Evolutionary conservation across 2,329 filamentous ascomycete genomes (phyloP).

Genomic region (Diplocarpon mali): DNA sequence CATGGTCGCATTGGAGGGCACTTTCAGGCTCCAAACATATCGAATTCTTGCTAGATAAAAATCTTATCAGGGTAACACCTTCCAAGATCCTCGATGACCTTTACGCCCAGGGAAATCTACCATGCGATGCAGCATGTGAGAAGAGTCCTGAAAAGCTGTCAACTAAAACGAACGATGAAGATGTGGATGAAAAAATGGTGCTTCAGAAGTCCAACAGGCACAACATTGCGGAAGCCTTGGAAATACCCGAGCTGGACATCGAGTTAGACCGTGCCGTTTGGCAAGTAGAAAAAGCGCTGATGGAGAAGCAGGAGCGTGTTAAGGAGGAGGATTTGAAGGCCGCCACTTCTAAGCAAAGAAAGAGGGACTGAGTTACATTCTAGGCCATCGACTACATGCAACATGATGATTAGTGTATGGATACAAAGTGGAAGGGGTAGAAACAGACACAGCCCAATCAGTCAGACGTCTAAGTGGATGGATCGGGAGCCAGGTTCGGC

Average conservation of each 20-base stretch:
- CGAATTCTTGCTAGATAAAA: slow-evolving; percentile 66
- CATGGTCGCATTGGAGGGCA: slow-evolving; percentile 87
- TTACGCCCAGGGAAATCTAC: slow-evolving; percentile 38
- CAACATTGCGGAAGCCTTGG: slow-evolving; percentile 47
- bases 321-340: slow-evolving; percentile 18
- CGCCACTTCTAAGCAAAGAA: slow-evolving; percentile 9
- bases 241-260: slow-evolving; percentile 57
- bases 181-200: slow-evolving; percentile 30
- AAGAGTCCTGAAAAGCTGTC: slow-evolving; percentile 1
- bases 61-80: slow-evolving; percentile 54
- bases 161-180: slow-evolving; percentile 10
- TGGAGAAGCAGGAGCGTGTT: slow-evolving; percentile 18
- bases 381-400: not conserved
- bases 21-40: slow-evolving; percentile 75
- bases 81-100: slow-evolving; percentile 62
- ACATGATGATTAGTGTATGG: not conserved
- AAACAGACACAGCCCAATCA: slow-evolving; percentile 5
- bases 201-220: slow-evolving; percentile 43
- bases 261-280: slow-evolving; percentile 68
- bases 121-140: slow-evolving; percentile 8
- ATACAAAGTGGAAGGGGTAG: not conserved
- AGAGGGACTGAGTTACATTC: slow-evolving; percentile 11
- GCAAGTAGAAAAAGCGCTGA: slow-evolving; percentile 47
- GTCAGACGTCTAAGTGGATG: too few relatives aligned
- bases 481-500: too few relatives aligned